These are phyloP conservation scores for Arabidopsis hybrid DNA, from an alignment of 441 rosid species.

Conservation along the genomic window DNA sequence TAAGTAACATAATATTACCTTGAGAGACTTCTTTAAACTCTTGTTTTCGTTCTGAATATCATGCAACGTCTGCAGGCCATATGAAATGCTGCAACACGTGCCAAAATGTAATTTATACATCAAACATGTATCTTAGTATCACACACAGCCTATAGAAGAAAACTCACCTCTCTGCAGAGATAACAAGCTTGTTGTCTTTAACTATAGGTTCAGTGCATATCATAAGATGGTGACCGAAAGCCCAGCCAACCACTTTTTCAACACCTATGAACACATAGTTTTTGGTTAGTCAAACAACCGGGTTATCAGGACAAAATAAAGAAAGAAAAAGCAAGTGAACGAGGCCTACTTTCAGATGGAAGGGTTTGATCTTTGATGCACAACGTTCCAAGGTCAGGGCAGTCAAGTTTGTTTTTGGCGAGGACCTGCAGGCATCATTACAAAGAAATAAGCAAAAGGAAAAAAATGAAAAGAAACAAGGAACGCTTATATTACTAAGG, in stretches of 20 bases:
- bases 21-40: conserved; percentile 88
- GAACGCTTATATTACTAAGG: conserved; percentile 4
- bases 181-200: conserved; percentile 71
- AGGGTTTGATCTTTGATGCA: conserved; percentile 86
- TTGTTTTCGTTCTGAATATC: conserved; percentile 86
- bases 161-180: conserved; percentile 80
- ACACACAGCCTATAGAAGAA: conserved; percentile 20
- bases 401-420: conserved; percentile 67
- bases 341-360: conserved; percentile 70
- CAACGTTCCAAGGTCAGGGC: conserved; percentile 80
- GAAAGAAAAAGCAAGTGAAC: conserved; percentile 21
- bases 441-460: conserved; percentile 16
- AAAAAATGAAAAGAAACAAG: conserved; percentile 7
- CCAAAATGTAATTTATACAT: conserved; percentile 26
- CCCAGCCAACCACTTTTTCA: conserved; percentile 98
- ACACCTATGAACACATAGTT: conserved; percentile 57
- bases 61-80: conserved; percentile 80
- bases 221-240: conserved; percentile 85
- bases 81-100: conserved; percentile 65
- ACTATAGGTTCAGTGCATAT: conserved; percentile 63
- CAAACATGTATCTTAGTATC: conserved; percentile 3
- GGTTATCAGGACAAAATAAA: not conserved
- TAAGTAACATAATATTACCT: conserved; percentile 56
- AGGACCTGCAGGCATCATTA: conserved; percentile 49
- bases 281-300: conserved; percentile 27